Base-by-base conservation (phyloP, 2,329 filamentous ascomycete species). In the Mariannaea sp. region DNA sequence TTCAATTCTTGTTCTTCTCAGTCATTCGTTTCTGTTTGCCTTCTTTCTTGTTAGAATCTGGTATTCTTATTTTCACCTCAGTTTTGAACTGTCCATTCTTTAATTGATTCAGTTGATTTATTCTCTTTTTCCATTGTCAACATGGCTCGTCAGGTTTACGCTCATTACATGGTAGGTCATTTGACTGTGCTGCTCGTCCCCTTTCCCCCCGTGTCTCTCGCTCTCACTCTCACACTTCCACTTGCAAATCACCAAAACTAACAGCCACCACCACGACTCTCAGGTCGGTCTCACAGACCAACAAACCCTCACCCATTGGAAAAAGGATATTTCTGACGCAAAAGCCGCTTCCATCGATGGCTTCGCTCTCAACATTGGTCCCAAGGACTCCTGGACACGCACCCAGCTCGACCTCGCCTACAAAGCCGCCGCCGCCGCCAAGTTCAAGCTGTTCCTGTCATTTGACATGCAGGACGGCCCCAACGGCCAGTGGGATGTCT, bases 361-460 rank as follows among this genome's bases (percentile, higher is more conserved):
- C 17, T 75, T 75, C 57, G 73, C 72, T n/a, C 68, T 75, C 39
- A 75, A 75, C 59, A 68, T 74, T 19, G 73, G 70, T 3, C 67
- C 70, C 14, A 50, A 35, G 1, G 70, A 73, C 49, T 54, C 57
- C 6, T 72, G 68, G 63, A 74, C 71, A 4, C 13, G 52, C 7
- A 55, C 59, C 2, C 70, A 72, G 57, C 62, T 73, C 7, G 46
- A 61, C 10, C 47, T 69, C 30, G 68, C 70, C 49, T 67, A 63
- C 58, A 62, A 59, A 2, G 66, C 64, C 16, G 59, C 62, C 43
- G 60, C 57, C 41, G 52, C 59, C 10, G 59, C 57, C 2, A 47
- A 42, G 14, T 61, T 75, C 59, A 68, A 68, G 47, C 57, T 75
- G 9, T 74, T 77, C 65, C 68, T 77, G 48, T 75, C 73, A 2